Percentiles rank a stretch among this genome's conserved stretches.
phyloP scores from a whole-genome alignment of 257 asterid genomes.

The Primulina huaijiensis region DNA sequence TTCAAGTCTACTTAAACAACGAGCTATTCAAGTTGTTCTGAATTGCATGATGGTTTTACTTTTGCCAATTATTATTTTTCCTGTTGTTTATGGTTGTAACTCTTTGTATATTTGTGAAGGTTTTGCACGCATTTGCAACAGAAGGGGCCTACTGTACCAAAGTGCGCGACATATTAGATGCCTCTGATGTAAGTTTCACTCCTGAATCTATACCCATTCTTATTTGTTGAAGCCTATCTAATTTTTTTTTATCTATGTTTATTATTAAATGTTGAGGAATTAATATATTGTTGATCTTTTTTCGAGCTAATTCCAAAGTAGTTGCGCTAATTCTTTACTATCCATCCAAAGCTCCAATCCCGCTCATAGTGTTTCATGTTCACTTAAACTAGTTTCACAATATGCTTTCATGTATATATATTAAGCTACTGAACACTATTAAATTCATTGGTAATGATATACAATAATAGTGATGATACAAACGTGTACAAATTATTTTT shows the following conservation, averaged over 20 bases:
- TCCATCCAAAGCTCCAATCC: not conserved
- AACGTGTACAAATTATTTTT: not conserved
- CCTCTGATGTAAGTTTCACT: constrained; percentile 75
- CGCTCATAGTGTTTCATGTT: not conserved
- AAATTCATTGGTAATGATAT: not conserved
- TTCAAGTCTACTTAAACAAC: not conserved
- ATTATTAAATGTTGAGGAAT: not conserved
- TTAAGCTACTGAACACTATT: not conserved
- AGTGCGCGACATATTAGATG: constrained; percentile 76
- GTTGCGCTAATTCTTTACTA: not conserved
- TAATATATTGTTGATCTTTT: not conserved
- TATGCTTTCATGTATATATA: not conserved
- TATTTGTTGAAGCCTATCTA: constrained; percentile 13
- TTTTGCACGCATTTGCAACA: constrained; percentile 90
- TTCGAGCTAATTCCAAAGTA: not conserved
- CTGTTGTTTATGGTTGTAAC: not conserved
- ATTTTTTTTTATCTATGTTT: not conserved
- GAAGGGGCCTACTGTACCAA: constrained; percentile 91
- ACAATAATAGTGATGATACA: not conserved
- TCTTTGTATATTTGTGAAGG: constrained; percentile 44
- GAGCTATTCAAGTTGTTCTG: constrained; percentile 1
- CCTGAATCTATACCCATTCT: constrained; percentile 23
- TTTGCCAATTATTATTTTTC: not conserved
- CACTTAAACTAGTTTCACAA: not conserved
- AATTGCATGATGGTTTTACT: not conserved